Evolutionary conservation across 805 yeast genomes (phyloP), one percentile per base, ranked within the genome.

Genomic region (Lipomyces sp.): DNA sequence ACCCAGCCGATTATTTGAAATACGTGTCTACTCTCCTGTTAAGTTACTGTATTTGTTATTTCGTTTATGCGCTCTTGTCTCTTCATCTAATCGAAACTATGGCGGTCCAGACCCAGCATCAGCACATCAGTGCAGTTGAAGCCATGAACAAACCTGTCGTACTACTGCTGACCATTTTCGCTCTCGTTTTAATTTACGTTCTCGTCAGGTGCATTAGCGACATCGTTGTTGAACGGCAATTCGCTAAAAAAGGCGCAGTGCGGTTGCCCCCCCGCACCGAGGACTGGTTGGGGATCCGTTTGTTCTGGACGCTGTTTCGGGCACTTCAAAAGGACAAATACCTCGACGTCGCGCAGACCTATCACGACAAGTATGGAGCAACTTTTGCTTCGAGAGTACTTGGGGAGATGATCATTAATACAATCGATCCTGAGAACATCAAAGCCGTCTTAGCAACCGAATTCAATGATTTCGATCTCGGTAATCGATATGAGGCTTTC

Each of bases 391-490:
- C 29, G 54, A 58, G 13, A 4, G 24, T 54, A 29, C 59, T 61
- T 8, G 59, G 59, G 15, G n/a, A 59, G 53, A 24, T 24, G n/a
- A 8, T 39, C 3, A 30, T 45, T 15, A n/a, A 54, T 32, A 61
- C 64, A 6, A 51, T 24, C 24, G 77, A 77, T 42, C 77, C 79
- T 6, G 78, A 75, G 37, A 77, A 77, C 65, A 65, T 77, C 66
- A 72, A 75, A 68, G 69, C 79, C 2, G 62, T 77, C 29, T 65
- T 76, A 35, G 74, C 79, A 11, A 73, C 77, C 8, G 67, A 72
- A 42, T 77, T 76, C 65, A 70, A 74, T 60, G 79, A 77, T 55
- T 78, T 69, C 59, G 69, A 71, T 33, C 69, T 77, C 33, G 78
- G 75, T 3, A 34, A 35, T 39, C 71, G 80, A 11, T 63, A 71